Evolutionary conservation across 306 rosid genomes (phyloP).

Genomic region (Fagus sylvatica): DNA sequence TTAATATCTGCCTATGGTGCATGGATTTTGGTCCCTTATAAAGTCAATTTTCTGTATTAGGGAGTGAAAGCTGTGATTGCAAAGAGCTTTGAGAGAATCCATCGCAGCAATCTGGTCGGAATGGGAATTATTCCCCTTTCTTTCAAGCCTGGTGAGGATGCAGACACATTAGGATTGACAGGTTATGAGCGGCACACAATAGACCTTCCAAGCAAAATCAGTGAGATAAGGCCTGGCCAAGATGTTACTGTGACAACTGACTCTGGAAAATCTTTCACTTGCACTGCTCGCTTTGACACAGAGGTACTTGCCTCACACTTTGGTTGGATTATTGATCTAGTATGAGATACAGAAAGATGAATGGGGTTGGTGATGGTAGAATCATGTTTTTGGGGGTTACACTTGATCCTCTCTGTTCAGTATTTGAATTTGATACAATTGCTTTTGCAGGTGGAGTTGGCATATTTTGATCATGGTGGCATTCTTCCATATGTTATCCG

Average conservation of each 20-base stretch:
- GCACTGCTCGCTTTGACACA: conserved; percentile 17
- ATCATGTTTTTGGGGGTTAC: not conserved
- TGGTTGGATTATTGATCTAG: too few relatives aligned
- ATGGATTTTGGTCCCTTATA: too few relatives aligned
- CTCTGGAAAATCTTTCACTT: conserved; percentile 32
- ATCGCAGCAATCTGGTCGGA: not conserved
- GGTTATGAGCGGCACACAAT: conserved; percentile 39
- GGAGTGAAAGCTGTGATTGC: conserved; percentile 53
- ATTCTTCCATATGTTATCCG: too few relatives aligned
- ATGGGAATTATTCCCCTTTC: too few relatives aligned
- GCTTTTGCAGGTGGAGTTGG: conserved; percentile 36
- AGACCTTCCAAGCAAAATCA: conserved; percentile 27
- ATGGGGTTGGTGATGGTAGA: too few relatives aligned
- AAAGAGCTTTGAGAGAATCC: conserved; percentile 46
- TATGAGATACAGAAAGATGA: too few relatives aligned
- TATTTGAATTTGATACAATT: not conserved
- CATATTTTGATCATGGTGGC: conserved; percentile 20
- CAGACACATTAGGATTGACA: conserved; percentile 11
- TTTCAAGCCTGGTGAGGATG: too few relatives aligned
- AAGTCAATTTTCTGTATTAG: conserved; percentile 20
- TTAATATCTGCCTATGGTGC: too few relatives aligned
- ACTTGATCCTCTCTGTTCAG: not conserved
- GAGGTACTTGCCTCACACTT: conserved; percentile 9
- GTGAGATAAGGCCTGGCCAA: conserved; percentile 39
- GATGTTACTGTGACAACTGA: conserved; percentile 37